Evolutionary conservation across 169 alveolate genomes (phyloP).

Genomic region (Eimeria acervulina): DNA sequence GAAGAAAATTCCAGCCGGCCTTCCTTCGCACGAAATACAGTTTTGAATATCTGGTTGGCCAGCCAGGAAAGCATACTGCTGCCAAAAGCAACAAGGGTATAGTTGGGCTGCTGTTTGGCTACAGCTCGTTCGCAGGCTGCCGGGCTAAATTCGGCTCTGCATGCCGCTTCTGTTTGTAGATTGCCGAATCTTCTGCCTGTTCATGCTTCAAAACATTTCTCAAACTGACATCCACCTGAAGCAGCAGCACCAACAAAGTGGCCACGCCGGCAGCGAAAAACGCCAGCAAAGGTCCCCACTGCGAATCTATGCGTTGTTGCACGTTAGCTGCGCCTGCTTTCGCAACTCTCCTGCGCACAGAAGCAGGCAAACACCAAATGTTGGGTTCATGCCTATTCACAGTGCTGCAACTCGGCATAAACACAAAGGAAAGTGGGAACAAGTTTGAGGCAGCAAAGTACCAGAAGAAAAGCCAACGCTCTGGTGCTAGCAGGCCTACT

Average conservation of each 20-base stretch:
- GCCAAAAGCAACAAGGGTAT: not conserved
- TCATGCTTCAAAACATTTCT: constrained; percentile 24
- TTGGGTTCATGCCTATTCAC: not conserved
- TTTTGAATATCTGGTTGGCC: not conserved
- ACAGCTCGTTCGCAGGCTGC: constrained; percentile 7
- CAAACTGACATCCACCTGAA: constrained; percentile 49
- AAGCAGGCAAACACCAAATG: not conserved
- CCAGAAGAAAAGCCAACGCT: not conserved
- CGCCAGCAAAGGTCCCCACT: constrained; percentile 65
- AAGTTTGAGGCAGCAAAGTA: not conserved
- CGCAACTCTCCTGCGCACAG: constrained; percentile 54
- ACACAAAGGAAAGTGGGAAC: not conserved
- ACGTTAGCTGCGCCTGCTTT: constrained; percentile 66
- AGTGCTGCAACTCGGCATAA: not conserved
- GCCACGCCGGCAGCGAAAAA: constrained; percentile 63
- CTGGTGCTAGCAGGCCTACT: not conserved
- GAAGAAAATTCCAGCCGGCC: not conserved
- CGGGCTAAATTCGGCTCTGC: not conserved
- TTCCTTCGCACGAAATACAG: not conserved
- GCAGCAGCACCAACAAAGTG: constrained; percentile 42
- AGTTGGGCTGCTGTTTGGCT: not conserved
- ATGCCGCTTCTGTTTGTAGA: constrained; percentile 38
- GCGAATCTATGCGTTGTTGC: constrained; percentile 61
- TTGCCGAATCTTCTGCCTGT: not conserved
- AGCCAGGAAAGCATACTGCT: not conserved